A percentile compares a stretch with the other conserved stretches of the same genome.
These are phyloP conservation scores for Mucor racemosus DNA, from an alignment of 371 early-diverging fungal species.

Conservation along the genomic window DNA sequence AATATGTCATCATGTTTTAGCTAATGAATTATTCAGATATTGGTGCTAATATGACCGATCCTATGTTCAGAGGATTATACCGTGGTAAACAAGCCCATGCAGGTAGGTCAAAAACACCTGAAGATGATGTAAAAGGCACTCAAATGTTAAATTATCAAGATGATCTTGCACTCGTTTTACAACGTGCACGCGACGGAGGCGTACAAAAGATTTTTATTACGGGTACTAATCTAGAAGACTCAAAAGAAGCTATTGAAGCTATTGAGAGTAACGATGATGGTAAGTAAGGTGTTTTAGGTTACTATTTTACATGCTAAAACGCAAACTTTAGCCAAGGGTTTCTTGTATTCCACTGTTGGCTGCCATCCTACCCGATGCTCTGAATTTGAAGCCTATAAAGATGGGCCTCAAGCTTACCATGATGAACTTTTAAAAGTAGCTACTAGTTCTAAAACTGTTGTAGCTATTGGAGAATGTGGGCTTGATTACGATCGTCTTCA, in stretches of 20 bases:
- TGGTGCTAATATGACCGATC: constrained; percentile 85
- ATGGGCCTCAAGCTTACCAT: constrained; percentile 69
- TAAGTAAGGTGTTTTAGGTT: background rate
- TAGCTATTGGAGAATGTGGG: constrained; percentile 94
- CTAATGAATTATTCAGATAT: constrained; percentile 59
- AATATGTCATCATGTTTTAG: background rate
- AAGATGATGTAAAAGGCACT: background rate
- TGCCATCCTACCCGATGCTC: constrained; percentile 87
- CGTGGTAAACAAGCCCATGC: constrained; percentile 76
- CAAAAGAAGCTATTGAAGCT: constrained; percentile 62
- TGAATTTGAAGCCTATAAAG: constrained; percentile 67
- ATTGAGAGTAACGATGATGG: constrained; percentile 43
- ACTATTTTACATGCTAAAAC: background rate
- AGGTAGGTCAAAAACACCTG: constrained; percentile 41
- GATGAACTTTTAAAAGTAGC: constrained; percentile 54
- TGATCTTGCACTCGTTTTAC: constrained; percentile 69
- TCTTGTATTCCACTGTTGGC: constrained; percentile 81
- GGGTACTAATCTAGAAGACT: constrained; percentile 71
- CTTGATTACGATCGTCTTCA: constrained; percentile 91
- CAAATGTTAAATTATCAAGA: constrained; percentile 45
- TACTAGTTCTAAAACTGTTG: constrained; percentile 55
- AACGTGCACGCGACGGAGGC: constrained; percentile 68
- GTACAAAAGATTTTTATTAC: constrained; percentile 80
- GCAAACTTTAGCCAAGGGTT: constrained; percentile 22
- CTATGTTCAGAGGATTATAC: constrained; percentile 84